A percentile compares a stretch with the other conserved stretches of the same genome.
These are phyloP conservation scores for Fusarium pseudoanthophilum DNA, from an alignment of 2,329 filamentous ascomycete genomes.

Conservation along the genomic window DNA sequence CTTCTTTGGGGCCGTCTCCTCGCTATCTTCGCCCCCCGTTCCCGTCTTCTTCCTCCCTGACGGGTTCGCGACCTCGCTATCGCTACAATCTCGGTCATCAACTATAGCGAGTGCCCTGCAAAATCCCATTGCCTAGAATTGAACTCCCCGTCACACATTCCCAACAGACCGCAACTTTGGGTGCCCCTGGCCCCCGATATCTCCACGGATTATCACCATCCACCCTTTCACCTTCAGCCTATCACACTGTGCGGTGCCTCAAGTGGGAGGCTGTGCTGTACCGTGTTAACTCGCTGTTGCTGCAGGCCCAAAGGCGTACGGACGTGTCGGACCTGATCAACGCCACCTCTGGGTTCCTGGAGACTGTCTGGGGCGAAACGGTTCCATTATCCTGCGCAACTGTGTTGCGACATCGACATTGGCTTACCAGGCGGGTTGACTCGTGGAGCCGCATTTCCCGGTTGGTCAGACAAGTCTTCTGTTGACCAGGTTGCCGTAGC, in stretches of 20 bases:
- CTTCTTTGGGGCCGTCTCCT: not conserved
- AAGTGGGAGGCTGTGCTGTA: constrained; percentile 12
- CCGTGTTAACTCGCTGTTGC: not conserved
- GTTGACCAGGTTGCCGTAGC: constrained; percentile 11
- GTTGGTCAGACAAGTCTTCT: constrained; percentile 17
- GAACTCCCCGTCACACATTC: not conserved
- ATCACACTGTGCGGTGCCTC: constrained; percentile 5
- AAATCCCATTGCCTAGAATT: not conserved
- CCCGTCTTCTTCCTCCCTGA: constrained; percentile 2
- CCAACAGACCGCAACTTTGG: constrained; percentile 7
- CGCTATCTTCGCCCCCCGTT: constrained; percentile 1
- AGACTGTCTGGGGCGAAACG: constrained; percentile 18
- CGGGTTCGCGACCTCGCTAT: constrained; percentile 5
- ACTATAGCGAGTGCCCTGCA: not conserved
- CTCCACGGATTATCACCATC: not conserved
- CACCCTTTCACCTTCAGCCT: not conserved
- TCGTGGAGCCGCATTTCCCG: constrained; percentile 28
- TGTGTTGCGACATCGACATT: constrained; percentile 7
- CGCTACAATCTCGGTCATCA: not conserved
- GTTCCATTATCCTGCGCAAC: not conserved
- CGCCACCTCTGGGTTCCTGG: constrained; percentile 27
- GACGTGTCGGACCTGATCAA: constrained; percentile 28
- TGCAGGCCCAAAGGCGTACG: constrained; percentile 27
- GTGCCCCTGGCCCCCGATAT: not conserved
- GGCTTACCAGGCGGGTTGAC: constrained; percentile 8